A percentile compares a stretch with the other conserved stretches of the same genome.
Conservation (phyloP, 495 filamentous ascomycete species). For the Aspergillus egyptiacus region DNA sequence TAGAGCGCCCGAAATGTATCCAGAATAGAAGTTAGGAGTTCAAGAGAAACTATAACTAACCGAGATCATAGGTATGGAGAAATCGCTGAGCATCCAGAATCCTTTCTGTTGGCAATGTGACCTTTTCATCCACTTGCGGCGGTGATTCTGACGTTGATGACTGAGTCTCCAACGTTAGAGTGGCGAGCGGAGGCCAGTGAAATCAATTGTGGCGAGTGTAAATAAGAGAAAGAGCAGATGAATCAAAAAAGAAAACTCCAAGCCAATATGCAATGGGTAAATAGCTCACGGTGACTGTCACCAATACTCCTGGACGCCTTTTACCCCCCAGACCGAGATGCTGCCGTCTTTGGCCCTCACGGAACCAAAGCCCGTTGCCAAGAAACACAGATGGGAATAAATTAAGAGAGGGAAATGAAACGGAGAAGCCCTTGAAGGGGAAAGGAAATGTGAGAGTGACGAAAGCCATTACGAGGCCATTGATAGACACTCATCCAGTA, state of each 20-base stretch:
- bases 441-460: conserved; percentile 6
- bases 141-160: background rate
- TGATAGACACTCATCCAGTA: conserved; percentile 61
- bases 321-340: conserved; percentile 12
- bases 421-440: conserved; percentile 3
- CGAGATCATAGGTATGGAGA: conserved; percentile 35
- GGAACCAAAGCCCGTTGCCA: background rate
- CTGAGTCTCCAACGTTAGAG: background rate
- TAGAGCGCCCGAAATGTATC: background rate
- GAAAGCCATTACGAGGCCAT: conserved; percentile 35
- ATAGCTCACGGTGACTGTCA: conserved; percentile 11
- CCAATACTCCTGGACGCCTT: conserved; percentile 23
- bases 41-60: conserved; percentile 9
- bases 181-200: background rate
- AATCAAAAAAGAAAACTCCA: conserved; percentile 13
- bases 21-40: background rate
- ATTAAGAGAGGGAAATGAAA: conserved; percentile 10
- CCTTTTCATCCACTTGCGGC: background rate
- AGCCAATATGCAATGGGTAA: conserved; percentile 16
- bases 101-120: background rate
- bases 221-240: conserved; percentile 14
- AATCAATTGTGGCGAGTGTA: background rate
- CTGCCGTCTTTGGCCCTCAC: conserved; percentile 2
- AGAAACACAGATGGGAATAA: background rate
- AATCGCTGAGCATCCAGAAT: conserved; percentile 18